phyloP scores from a whole-genome alignment of 177 flowering plant species.

The Vitis hybrid region DNA sequence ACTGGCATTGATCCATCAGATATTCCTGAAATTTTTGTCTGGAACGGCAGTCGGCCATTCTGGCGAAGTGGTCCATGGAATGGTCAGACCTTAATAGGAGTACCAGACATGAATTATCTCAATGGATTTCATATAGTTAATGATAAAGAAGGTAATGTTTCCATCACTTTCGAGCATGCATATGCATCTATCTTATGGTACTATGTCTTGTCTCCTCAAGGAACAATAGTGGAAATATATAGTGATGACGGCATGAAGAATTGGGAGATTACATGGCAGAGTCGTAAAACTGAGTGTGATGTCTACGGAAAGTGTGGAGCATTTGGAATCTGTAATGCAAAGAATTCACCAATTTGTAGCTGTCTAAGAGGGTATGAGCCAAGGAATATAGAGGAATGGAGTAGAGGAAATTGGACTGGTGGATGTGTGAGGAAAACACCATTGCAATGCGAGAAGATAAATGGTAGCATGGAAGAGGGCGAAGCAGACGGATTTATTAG shows the following conservation, averaged over 20 bases:
- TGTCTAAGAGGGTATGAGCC: no score
- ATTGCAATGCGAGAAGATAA: conserved; percentile 17
- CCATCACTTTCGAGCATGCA: no score
- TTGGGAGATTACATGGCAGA: conserved; percentile 14
- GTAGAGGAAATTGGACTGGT: no score
- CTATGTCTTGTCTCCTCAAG: conserved; percentile 2
- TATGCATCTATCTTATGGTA: not conserved
- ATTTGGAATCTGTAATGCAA: no score
- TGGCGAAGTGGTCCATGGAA: conserved; percentile 50
- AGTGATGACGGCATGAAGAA: conserved; percentile 4
- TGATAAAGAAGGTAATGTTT: conserved; percentile 12
- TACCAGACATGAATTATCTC: conserved; percentile 22
- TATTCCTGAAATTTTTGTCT: conserved; percentile 20
- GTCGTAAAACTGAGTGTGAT: conserved; percentile 6
- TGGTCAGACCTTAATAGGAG: conserved; percentile 29
- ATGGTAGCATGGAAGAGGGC: not conserved
- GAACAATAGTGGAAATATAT: not conserved
- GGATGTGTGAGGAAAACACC: conserved; percentile 1
- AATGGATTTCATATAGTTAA: conserved; percentile 17
- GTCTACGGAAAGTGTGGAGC: no score
- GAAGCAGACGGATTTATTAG: conserved; percentile 14
- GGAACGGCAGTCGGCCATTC: conserved; percentile 17
- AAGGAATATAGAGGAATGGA: no score
- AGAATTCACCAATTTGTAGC: no score
- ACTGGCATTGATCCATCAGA: conserved; percentile 6